Percentiles rank a stretch among this genome's conserved stretches.
phyloP scores from a whole-genome alignment of 495 filamentous ascomycete species.

The Aspergillus ellipticus region DNA sequence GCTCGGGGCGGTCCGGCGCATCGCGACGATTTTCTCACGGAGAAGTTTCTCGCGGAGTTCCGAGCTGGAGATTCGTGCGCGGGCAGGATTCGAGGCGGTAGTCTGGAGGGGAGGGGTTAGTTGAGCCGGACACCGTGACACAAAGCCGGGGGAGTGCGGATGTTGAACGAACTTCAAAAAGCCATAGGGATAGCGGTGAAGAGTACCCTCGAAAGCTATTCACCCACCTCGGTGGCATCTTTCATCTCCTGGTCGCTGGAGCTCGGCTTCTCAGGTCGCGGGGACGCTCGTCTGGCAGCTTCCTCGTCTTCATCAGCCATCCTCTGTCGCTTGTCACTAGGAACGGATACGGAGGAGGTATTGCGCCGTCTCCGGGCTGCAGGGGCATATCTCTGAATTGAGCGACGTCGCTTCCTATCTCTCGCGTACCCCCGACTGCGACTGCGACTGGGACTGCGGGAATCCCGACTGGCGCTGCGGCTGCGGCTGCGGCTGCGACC shows the following conservation, averaged over 20 bases:
- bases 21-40: conserved; percentile 61
- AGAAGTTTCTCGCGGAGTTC: conserved; percentile 63
- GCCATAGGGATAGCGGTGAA: conserved; percentile 1
- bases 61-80: conserved; percentile 38
- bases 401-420: conserved; percentile 49
- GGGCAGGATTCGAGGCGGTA: neutral
- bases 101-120: conserved; percentile 16
- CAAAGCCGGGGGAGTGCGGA: neutral
- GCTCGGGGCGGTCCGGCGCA: conserved; percentile 31
- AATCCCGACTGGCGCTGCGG: conserved; percentile 24
- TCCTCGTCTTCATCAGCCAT: conserved; percentile 57
- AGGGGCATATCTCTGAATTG: conserved; percentile 52
- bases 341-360: conserved; percentile 50
- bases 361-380: conserved; percentile 44
- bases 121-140: neutral
- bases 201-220: conserved; percentile 26
- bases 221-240: conserved; percentile 48
- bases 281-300: conserved; percentile 48
- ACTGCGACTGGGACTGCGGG: conserved; percentile 28
- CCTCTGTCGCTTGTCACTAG: conserved; percentile 47
- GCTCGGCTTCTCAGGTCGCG: conserved; percentile 24
- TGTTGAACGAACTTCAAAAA: neutral
- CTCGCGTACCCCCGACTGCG: conserved; percentile 34
- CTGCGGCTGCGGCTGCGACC: conserved; percentile 41
- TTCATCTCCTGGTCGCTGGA: conserved; percentile 22